Base-by-base conservation (phyloP, 163 green algal genomes). In the Volvox carteri region DNA sequence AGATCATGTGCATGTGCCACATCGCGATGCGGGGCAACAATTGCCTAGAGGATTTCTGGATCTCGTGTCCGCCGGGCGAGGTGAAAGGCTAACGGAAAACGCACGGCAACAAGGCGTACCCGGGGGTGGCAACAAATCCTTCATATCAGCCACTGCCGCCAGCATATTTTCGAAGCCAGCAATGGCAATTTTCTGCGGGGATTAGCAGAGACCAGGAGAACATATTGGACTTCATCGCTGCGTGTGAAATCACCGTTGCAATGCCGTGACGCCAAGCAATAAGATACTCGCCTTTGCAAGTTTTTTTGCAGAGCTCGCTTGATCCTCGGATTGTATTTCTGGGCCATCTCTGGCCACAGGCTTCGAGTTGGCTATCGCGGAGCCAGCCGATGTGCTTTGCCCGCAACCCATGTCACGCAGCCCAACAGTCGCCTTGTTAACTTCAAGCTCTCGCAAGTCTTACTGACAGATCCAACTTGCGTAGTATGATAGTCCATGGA, bases 81-180 rank as follows among this genome's bases (percentile, higher is more conserved):
- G n/a, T n/a, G n/a, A n/a, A n/a, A n/a, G n/a, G n/a, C n/a, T n/a
- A n/a, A n/a, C n/a, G n/a, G n/a, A n/a, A n/a, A n/a, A n/a, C n/a
- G n/a, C n/a, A n/a, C n/a, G n/a, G n/a, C n/a, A n/a, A n/a, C n/a
- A n/a, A n/a, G n/a, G n/a, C 2, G 54, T 56, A 78, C 70, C 70
- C 35, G 70, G 70, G 23, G 70, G 70, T 30, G 70, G 70, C 70
- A 78, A 41, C 41, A 78, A 41, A 21, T 78, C 70, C 70, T 78
- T 78, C 12, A 78, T 78, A 4, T 78, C 39, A 5, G 11, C 41
- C 19, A 78, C 41, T 42, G 41, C 70, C 9, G 30, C 21, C 16
- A 78, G 19, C 16, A 78, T 58, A 11, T 78, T 78, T 33, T 78
- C 70, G 25, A 78, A 78, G 11, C 70, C 70, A 56, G 70, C 70